Evolutionary conservation across 1,139 yeast genomes (phyloP), one percentile per base, ranked within the genome.

Genomic region (Groenewaldozyma sp.): DNA sequence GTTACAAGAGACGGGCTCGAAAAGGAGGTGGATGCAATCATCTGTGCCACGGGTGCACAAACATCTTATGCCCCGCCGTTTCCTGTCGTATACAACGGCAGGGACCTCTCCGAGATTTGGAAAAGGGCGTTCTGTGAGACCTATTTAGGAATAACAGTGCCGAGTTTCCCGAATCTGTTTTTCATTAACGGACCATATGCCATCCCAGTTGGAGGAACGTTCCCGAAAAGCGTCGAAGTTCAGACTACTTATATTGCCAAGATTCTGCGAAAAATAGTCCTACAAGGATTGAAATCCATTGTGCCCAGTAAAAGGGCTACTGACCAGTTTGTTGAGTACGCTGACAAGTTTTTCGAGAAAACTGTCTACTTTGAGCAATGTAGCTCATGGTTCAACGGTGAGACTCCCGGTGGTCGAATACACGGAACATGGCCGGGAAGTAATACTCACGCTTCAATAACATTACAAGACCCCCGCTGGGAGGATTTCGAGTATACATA

Each of bases 381-480:
- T 32, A 20, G 43, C 2, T 47, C 54, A 5, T 52, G 53, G 52
- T 53, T 46, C 38, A 49, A 47, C 20, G 50, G 45, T 6, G 51
- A 50, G 4, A 36, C 37, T 6, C 38, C 37, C n/a, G 47, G 43
- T 3, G 54, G 53, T 7, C 34, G 38, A 22, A 36, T 50, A 16
- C 36, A 35, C 13, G 46, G 48, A 17, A 38, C 48, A 28, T 53
- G 55, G 54, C 58, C 58, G 2, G 58, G 58, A 17, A 46, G 49
- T 6, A 45, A 42, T 11, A 26, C 42, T n/a, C 55, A 52, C 28
- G 43, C 45, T 9, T 36, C 46, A 5, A 37, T 35, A 11, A 45
- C 44, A 7, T 36, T 43, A 11, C 36, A 38, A 13, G 41, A 48
- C 20, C 53, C 54, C 13, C 38, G 58, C 31, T 53, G 54, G 50